Evolutionary conservation across 352 stramenopile genomes (phyloP).

Genomic region (Phytophthora fragariae): DNA sequence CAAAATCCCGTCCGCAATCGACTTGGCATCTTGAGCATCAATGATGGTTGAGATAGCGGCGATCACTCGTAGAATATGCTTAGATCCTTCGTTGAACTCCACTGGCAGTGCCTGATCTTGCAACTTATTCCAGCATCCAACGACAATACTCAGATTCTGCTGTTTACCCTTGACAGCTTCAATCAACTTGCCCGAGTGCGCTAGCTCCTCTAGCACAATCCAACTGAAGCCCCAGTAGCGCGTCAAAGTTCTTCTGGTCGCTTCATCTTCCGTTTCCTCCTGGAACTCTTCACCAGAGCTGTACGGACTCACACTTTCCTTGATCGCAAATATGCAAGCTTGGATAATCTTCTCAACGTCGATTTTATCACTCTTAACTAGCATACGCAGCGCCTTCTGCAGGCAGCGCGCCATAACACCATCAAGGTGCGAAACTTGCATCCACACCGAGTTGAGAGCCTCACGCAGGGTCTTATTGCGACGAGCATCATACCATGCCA

Average conservation of each 20-base stretch:
- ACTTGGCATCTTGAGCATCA: constrained; percentile 75
- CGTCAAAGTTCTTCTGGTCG: constrained; percentile 39
- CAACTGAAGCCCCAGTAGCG: constrained; percentile 86
- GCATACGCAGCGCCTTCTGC: constrained; percentile 74
- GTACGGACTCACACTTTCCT: constrained; percentile 54
- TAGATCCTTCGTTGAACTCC: constrained; percentile 79
- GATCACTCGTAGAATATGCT: constrained; percentile 86
- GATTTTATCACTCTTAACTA: constrained; percentile 74
- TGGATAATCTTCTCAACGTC: constrained; percentile 62
- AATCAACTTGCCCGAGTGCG: constrained; percentile 64
- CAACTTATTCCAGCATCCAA: constrained; percentile 86
- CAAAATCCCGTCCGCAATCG: constrained; percentile 77
- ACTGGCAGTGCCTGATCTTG: constrained; percentile 70
- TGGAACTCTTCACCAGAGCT: constrained; percentile 38
- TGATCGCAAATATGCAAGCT: constrained; percentile 71
- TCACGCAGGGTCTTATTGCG: constrained; percentile 42
- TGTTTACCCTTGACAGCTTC: constrained; percentile 64
- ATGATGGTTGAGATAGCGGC: constrained; percentile 78
- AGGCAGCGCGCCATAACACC: constrained; percentile 79
- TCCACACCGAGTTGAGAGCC: constrained; percentile 59
- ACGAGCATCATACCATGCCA: constrained; percentile 60
- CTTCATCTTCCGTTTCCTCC: constrained; percentile 47
- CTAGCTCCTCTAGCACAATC: constrained; percentile 84
- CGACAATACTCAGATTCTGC: constrained; percentile 69
- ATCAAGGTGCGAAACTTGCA: constrained; percentile 74